Percentiles rank a stretch among this genome's conserved stretches.
phyloP scores from a whole-genome alignment of 1,139 yeast genomes.

The Geotrichum histeridarum region DNA sequence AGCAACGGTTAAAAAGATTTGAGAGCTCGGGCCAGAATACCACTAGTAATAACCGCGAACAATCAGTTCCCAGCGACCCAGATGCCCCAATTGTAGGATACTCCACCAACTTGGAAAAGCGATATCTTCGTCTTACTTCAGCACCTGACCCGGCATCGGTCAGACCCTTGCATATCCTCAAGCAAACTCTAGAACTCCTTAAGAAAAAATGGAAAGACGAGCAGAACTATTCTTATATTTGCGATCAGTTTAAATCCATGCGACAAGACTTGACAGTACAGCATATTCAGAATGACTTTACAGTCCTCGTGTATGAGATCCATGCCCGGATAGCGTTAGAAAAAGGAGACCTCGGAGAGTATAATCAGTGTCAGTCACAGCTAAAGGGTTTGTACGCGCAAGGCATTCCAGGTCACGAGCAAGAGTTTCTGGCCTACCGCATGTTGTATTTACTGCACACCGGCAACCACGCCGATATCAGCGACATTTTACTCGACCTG shows the following conservation, averaged over 20 bases:
- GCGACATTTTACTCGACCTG: slow-evolving; percentile 29
- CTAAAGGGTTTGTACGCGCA: slow-evolving; percentile 52
- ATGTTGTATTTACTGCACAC: slow-evolving; percentile 76
- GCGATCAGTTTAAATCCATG: slow-evolving; percentile 85
- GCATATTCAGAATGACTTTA: slow-evolving; percentile 71
- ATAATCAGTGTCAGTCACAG: slow-evolving; percentile 90
- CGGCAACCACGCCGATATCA: slow-evolving; percentile 46
- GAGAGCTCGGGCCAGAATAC: slow-evolving; percentile 34
- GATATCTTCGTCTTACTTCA: slow-evolving; percentile 77
- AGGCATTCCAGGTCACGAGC: slow-evolving; percentile 39
- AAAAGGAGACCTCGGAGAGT: slow-evolving; percentile 83
- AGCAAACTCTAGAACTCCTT: slow-evolving; percentile 53
- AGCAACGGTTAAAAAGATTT: slow-evolving; percentile 51
- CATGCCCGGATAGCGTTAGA: slow-evolving; percentile 86
- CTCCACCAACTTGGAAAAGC: slow-evolving; percentile 62
- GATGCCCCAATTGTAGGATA: slow-evolving; percentile 54
- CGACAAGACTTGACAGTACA: slow-evolving; percentile 94
- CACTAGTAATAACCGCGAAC: slow-evolving; percentile 7
- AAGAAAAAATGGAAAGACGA: slow-evolving; percentile 51
- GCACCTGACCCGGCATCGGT: slow-evolving; percentile 85
- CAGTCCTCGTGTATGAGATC: slow-evolving; percentile 73
- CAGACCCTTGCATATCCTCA: slow-evolving; percentile 62
- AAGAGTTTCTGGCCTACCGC: slow-evolving; percentile 70
- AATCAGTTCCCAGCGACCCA: slow-evolving; percentile 14
- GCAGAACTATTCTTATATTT: slow-evolving; percentile 64